These are phyloP conservation scores for Arachis monticola DNA, from an alignment of 331 rosid species.

Conservation along the genomic window DNA sequence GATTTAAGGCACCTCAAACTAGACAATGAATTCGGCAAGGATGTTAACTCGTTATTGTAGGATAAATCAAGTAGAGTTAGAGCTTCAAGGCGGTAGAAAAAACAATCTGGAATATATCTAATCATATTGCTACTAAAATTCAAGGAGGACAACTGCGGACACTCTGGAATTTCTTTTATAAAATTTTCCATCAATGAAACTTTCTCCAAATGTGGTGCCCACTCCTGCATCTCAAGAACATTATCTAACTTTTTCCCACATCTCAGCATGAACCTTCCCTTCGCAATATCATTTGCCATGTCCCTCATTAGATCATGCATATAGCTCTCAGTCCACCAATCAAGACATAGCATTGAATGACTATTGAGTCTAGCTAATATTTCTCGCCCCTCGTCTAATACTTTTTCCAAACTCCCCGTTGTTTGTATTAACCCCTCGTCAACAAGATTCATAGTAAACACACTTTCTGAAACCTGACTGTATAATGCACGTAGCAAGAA, in stretches of 20 bases:
- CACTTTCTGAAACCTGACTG: neutral
- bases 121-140: neutral
- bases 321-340: too few relatives aligned
- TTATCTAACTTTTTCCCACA: neutral
- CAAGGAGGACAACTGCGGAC: conserved; percentile 22
- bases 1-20: conserved; percentile 12
- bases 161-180: neutral
- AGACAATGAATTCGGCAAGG: neutral
- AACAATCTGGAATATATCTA: neutral
- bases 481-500: conserved; percentile 4
- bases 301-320: neutral
- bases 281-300: neutral
- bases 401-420: neutral
- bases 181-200: neutral
- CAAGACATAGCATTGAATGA: neutral
- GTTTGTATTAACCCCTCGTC: neutral
- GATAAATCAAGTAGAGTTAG: conserved; percentile 23
- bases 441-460: neutral
- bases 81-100: neutral
- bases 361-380: neutral
- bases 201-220: conserved; percentile 2
- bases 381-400: neutral
- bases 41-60: neutral
- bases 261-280: neutral
- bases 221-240: neutral